Percentiles rank a stretch among this genome's conserved stretches.
Conservation (phyloP, 2,329 filamentous ascomycete species). For the Xylaria sp. region DNA sequence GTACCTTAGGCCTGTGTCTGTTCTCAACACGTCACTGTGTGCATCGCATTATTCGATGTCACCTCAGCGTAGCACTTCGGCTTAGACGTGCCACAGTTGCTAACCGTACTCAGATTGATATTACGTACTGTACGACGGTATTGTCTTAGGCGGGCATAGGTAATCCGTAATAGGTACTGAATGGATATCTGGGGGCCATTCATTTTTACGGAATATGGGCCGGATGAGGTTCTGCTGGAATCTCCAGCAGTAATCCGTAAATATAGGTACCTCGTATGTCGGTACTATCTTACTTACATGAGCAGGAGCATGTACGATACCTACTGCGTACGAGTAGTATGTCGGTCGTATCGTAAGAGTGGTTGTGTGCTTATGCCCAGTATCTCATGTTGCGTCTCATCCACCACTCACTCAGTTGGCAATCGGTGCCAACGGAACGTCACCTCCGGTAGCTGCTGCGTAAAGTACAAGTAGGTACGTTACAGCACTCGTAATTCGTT, state of each 20-base stretch:
- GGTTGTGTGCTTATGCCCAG: too few species aligned
- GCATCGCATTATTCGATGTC: neutral
- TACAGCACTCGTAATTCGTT: too few species aligned
- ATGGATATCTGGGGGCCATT: too few species aligned
- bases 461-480: neutral
- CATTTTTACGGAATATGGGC: too few species aligned
- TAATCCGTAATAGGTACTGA: too few species aligned
- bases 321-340: too few species aligned
- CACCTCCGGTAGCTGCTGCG: neutral
- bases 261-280: neutral
- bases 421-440: slow-evolving; percentile 11
- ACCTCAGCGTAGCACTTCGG: neutral
- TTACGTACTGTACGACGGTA: neutral
- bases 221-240: too few species aligned
- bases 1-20: neutral
- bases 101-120: neutral
- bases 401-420: neutral
- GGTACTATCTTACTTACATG: neutral
- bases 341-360: too few species aligned
- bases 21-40: neutral
- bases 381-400: neutral
- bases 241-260: too few species aligned
- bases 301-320: too few species aligned
- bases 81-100: neutral
- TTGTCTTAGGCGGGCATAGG: neutral